Conservation (phyloP, 2,329 filamentous ascomycete genomes). For the Gnomoniopsis sp. region DNA sequence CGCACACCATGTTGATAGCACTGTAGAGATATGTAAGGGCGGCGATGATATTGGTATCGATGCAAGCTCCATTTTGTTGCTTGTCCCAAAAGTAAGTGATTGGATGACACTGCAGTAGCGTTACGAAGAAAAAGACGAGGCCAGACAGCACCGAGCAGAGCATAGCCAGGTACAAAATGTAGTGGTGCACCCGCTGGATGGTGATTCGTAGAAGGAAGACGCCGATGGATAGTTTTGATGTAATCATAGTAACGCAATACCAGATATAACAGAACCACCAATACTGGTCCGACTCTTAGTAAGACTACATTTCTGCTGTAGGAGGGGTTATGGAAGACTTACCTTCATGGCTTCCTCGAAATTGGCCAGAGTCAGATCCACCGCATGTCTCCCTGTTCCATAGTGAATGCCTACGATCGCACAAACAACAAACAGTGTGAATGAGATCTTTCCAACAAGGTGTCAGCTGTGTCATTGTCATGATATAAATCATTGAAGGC, state of each 20-base stretch:
- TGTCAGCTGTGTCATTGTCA: too few species aligned
- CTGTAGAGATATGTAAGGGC: constrained; percentile 51
- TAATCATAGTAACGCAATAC: constrained; percentile 23
- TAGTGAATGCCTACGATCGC: constrained; percentile 34
- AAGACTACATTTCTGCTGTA: neutral
- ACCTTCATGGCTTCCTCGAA: constrained; percentile 33
- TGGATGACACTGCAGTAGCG: constrained; percentile 37
- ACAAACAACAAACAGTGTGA: too few species aligned
- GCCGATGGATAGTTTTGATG: constrained; percentile 40
- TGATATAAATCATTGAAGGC: too few species aligned
- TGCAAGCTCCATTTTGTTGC: constrained; percentile 31
- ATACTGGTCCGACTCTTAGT: constrained; percentile 12
- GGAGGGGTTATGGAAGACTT: neutral
- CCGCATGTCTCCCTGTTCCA: constrained; percentile 37
- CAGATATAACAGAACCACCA: constrained; percentile 21
- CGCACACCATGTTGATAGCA: constrained; percentile 43
- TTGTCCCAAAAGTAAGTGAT: constrained; percentile 38
- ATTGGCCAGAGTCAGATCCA: constrained; percentile 27
- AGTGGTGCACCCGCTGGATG: constrained; percentile 27
- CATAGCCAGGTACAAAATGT: constrained; percentile 34
- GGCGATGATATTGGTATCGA: constrained; percentile 42
- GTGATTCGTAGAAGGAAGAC: constrained; percentile 40
- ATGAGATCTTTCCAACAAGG: too few species aligned
- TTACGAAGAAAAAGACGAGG: constrained; percentile 38
- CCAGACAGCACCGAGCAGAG: constrained; percentile 33